Percentiles rank a stretch among this genome's conserved stretches.
These are phyloP conservation scores for Saccharomycopsis fibuligera DNA, from an alignment of 805 yeast genomes.

Conservation along the genomic window DNA sequence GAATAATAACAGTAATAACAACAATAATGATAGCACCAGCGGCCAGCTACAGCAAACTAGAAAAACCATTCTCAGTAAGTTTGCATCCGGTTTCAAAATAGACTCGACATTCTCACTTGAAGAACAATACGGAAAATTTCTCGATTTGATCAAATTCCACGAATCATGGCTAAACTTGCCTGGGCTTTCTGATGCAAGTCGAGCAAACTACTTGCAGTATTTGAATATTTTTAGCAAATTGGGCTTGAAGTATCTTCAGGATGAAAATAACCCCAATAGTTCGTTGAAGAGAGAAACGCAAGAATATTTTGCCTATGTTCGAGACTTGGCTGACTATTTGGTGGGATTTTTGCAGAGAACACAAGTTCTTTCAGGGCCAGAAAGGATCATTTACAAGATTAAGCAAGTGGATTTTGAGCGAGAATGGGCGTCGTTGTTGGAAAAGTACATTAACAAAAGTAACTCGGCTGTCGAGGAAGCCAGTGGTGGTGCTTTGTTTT, in stretches of 20 bases:
- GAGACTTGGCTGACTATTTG: constrained; percentile 44
- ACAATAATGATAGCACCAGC: constrained; percentile 21
- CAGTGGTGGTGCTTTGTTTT: constrained; percentile 37
- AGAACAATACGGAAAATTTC: constrained; percentile 57
- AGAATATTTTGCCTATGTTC: constrained; percentile 41
- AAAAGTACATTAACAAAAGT: constrained; percentile 17
- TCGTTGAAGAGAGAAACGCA: constrained; percentile 26
- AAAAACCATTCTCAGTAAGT: constrained; percentile 38
- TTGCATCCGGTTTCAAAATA: constrained; percentile 43
- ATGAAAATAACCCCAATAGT: constrained; percentile 22
- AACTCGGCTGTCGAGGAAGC: constrained; percentile 5
- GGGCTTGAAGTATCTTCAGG: constrained; percentile 22
- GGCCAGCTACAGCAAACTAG: constrained; percentile 9
- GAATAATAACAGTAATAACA: no score
- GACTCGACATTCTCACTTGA: constrained; percentile 47
- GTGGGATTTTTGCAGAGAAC: constrained; percentile 39
- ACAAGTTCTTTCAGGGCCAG: constrained; percentile 42
- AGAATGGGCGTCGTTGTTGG: constrained; percentile 24
- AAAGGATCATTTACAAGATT: constrained; percentile 26
- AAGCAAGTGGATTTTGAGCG: constrained; percentile 24
- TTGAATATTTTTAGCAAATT: constrained; percentile 40
- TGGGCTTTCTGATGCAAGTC: constrained; percentile 29
- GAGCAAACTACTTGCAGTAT: constrained; percentile 43
- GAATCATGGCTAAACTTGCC: constrained; percentile 46
- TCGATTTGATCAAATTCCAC: constrained; percentile 52